Evolutionary conservation across 495 filamentous ascomycete species (phyloP).

Genomic region (Friedmanniomyces endolithicus): DNA sequence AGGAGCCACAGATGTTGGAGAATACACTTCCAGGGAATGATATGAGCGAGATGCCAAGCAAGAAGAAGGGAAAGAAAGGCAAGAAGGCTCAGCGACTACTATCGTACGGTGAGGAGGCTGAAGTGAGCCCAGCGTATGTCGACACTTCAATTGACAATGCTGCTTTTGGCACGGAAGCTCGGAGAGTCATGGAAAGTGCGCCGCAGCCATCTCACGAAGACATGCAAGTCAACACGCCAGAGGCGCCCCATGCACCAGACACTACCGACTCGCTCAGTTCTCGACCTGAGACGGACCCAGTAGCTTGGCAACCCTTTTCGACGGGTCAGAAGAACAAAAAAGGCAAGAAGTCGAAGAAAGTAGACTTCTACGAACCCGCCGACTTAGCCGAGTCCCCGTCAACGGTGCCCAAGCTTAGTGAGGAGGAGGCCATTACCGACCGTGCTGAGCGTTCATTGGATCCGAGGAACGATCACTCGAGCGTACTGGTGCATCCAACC

Average conservation of each 20-base stretch:
- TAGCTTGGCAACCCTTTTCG: not conserved
- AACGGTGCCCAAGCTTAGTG: not conserved
- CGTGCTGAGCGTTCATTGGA: too few species aligned
- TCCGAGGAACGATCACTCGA: too few species aligned
- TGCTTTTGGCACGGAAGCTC: too few species aligned
- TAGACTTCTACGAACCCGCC: not conserved
- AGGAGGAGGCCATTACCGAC: not conserved
- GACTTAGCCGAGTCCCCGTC: not conserved
- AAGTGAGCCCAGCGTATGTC: too few species aligned
- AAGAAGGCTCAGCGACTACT: not conserved
- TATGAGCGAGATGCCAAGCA: not conserved
- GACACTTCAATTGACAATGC: too few species aligned
- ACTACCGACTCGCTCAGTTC: not conserved
- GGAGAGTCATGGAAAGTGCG: too few species aligned
- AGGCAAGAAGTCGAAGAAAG: conserved; percentile 21
- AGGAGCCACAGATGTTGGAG: too few species aligned
- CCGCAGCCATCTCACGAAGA: too few species aligned
- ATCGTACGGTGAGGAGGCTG: not conserved
- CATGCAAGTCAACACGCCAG: too few species aligned
- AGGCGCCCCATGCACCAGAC: not conserved
- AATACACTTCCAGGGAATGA: too few species aligned
- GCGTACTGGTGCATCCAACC: too few species aligned
- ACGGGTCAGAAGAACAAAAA: conserved; percentile 14
- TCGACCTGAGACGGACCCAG: not conserved
- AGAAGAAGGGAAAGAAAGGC: not conserved